phyloP scores from a whole-genome alignment of 192 early-diverging fungal genomes.

The Dimargaris xerosporica region DNA sequence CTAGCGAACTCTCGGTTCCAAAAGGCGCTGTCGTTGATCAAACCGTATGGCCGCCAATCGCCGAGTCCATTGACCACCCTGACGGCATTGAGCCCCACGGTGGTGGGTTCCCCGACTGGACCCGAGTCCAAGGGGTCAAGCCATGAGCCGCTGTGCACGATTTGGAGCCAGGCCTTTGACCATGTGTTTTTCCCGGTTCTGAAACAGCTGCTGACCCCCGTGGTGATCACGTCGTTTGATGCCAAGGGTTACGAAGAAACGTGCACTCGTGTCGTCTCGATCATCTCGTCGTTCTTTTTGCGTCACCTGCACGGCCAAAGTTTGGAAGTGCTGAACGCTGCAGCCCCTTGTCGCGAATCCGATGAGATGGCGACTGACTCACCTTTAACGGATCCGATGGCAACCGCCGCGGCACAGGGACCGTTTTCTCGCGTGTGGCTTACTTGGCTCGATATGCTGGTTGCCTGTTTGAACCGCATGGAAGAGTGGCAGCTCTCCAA shows the following conservation, averaged over 20 bases:
- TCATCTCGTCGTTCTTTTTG: slow-evolving; percentile 64
- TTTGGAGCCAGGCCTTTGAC: slow-evolving; percentile 59
- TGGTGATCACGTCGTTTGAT: slow-evolving; percentile 46
- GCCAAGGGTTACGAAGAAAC: slow-evolving; percentile 58
- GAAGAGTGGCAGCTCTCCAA: slow-evolving; percentile 23
- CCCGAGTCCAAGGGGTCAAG: slow-evolving; percentile 1
- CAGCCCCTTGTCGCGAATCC: slow-evolving; percentile 49
- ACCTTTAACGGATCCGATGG: not conserved
- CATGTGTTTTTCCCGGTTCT: slow-evolving; percentile 80
- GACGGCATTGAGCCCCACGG: not conserved
- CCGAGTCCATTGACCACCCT: too few species aligned
- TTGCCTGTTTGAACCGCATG: slow-evolving; percentile 12
- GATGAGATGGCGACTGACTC: slow-evolving; percentile 30
- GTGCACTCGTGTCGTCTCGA: slow-evolving; percentile 43
- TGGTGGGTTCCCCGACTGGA: not conserved
- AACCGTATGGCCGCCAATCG: slow-evolving; percentile 20
- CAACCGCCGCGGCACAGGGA: not conserved
- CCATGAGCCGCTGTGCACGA: slow-evolving; percentile 22
- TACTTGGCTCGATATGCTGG: slow-evolving; percentile 2
- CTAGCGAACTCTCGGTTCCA: slow-evolving; percentile 70
- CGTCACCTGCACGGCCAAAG: slow-evolving; percentile 43
- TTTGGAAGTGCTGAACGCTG: slow-evolving; percentile 19
- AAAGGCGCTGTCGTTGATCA: slow-evolving; percentile 46
- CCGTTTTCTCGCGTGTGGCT: slow-evolving; percentile 9
- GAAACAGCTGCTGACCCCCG: slow-evolving; percentile 65